Conservation (phyloP, 1,284 basidiomycete genomes). For the Mycosarcoma mackinlayi region DNA sequence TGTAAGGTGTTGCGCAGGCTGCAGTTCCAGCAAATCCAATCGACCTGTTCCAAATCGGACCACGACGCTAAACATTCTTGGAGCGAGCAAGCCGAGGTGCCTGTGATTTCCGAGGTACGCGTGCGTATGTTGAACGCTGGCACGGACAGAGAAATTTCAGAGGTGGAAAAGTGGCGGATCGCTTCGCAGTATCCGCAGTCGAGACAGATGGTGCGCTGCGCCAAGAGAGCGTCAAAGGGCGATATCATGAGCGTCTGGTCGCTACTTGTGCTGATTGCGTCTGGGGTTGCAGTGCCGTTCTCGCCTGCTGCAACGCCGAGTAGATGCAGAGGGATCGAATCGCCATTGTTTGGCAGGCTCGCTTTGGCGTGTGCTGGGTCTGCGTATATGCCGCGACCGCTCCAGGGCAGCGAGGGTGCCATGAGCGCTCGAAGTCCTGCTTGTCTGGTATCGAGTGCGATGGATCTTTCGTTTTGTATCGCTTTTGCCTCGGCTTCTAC, state of each 20-base stretch:
- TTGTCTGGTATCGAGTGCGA: conserved; percentile 23
- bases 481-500: conserved; percentile 56
- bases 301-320: neutral
- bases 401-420: conserved; percentile 46
- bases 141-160: conserved; percentile 60
- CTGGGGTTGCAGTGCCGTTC: neutral
- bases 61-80: conserved; percentile 59
- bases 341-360: neutral
- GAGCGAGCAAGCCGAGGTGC: conserved; percentile 52
- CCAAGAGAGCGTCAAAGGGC: conserved; percentile 49
- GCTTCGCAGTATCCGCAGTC: conserved; percentile 66
- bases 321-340: neutral
- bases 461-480: conserved; percentile 28
- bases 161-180: conserved; percentile 56
- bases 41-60: conserved; percentile 62
- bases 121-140: conserved; percentile 35
- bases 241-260: conserved; percentile 29
- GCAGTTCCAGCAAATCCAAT: conserved; percentile 67
- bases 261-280: neutral
- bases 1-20: conserved; percentile 49
- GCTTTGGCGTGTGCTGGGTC: conserved; percentile 25
- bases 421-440: conserved; percentile 49
- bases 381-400: conserved; percentile 33
- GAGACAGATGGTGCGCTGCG: conserved; percentile 62
- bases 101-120: conserved; percentile 35